These are phyloP conservation scores for Bolboschoenoplectus hybrid DNA, from an alignment of 202 grass and related monocot genomes.

Conservation along the genomic window DNA sequence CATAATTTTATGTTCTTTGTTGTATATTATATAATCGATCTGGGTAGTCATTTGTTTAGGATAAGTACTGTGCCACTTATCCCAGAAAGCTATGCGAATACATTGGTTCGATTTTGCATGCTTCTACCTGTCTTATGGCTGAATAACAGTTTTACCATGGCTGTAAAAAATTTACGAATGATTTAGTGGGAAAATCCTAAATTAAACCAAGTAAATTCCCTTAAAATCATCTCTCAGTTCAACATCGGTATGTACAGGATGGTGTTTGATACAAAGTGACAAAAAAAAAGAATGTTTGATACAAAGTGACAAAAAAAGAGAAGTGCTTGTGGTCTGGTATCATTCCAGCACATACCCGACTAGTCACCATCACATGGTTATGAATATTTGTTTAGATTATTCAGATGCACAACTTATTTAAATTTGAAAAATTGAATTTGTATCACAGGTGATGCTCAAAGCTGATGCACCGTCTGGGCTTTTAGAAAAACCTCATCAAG, in stretches of 20 bases:
- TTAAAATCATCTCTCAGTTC: not conserved
- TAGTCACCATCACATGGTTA: slow-evolving; percentile 10
- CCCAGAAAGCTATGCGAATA: not conserved
- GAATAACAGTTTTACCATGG: not conserved
- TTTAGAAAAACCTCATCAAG: slow-evolving; percentile 50
- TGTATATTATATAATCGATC: not conserved
- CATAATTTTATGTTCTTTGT: slow-evolving; percentile 26
- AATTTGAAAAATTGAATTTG: not conserved
- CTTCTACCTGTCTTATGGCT: slow-evolving; percentile 5
- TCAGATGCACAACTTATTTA: not conserved
- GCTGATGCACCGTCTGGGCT: slow-evolving; percentile 54
- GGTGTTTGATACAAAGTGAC: not conserved
- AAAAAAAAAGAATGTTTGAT: not conserved
- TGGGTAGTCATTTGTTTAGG: slow-evolving; percentile 10
- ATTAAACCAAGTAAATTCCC: slow-evolving; percentile 7
- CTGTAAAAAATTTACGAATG: not conserved
- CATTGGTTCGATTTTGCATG: not conserved
- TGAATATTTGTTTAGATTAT: not conserved
- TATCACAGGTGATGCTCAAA: slow-evolving; percentile 68
- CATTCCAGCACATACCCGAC: not conserved
- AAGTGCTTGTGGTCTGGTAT: slow-evolving; percentile 27
- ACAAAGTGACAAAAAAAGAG: not conserved
- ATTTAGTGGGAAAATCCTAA: not conserved
- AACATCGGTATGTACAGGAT: not conserved
- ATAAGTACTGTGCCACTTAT: slow-evolving; percentile 6